Conservation (phyloP, 2,329 filamentous ascomycete genomes). For the Cercospora sp. region DNA sequence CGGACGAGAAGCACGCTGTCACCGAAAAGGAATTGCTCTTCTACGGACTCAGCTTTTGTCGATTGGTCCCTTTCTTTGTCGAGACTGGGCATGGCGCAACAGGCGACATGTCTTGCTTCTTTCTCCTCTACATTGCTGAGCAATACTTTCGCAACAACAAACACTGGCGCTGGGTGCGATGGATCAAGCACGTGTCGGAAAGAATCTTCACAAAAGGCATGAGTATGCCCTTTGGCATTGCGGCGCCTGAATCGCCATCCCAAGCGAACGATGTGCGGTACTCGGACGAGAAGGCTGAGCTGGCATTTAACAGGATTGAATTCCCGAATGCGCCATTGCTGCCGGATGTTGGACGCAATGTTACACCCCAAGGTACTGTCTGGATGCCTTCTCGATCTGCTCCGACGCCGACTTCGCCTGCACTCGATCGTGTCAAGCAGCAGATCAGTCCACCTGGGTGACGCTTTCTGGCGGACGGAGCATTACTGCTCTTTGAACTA, state of each 20-base stretch:
- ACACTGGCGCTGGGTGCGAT: conserved; percentile 12
- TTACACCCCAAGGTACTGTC: conserved; percentile 7
- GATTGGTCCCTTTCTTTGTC: conserved; percentile 29
- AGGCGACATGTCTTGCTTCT: conserved; percentile 34
- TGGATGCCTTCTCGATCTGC: conserved; percentile 11
- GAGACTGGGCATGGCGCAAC: conserved; percentile 28
- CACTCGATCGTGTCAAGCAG: neutral
- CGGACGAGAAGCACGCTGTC: conserved; percentile 14
- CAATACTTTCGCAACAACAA: conserved; percentile 21
- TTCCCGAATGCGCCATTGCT: conserved; percentile 8
- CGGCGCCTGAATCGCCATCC: neutral
- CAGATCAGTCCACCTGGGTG: neutral
- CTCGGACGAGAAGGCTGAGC: conserved; percentile 1
- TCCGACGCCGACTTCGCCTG: neutral
- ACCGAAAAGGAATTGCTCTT: conserved; percentile 27
- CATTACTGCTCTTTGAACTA: neutral
- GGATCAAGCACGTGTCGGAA: conserved; percentile 9
- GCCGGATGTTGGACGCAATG: conserved; percentile 9
- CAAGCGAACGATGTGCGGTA: neutral
- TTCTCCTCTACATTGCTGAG: conserved; percentile 27
- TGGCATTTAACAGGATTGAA: conserved; percentile 8
- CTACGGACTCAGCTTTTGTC: conserved; percentile 31
- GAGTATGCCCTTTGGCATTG: conserved; percentile 15
- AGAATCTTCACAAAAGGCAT: conserved; percentile 14
- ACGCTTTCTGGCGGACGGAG: too few species aligned